These are phyloP conservation scores for Cymbidium sinense DNA, from an alignment of 106 monocot species.

Conservation along the genomic window DNA sequence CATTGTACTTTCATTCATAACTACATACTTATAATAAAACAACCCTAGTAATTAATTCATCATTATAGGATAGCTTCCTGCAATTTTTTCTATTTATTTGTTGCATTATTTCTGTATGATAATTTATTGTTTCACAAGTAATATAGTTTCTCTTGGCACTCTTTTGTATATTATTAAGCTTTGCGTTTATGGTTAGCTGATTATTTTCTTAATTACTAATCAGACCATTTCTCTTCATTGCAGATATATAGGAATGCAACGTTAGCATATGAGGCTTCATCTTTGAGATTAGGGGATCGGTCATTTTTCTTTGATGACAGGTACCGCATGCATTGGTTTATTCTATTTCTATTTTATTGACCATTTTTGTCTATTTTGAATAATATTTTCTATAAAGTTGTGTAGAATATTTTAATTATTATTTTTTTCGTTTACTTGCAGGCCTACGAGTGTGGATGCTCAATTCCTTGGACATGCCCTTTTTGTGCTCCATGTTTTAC, in stretches of 20 bases:
- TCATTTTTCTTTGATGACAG: slow-evolving; percentile 79
- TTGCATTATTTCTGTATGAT: not conserved
- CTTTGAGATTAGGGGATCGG: slow-evolving; percentile 64
- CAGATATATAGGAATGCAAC: slow-evolving; percentile 77
- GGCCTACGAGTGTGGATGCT: slow-evolving; percentile 95
- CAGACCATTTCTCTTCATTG: slow-evolving; percentile 7
- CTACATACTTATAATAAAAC: not conserved
- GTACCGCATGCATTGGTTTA: slow-evolving; percentile 19
- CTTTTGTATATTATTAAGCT: not conserved
- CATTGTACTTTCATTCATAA: not conserved
- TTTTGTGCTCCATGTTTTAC: slow-evolving; percentile 76
- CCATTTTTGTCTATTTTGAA: not conserved
- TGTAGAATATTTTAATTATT: not conserved
- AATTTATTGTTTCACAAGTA: not conserved
- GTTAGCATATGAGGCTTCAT: slow-evolving; percentile 69
- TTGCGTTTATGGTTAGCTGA: not conserved
- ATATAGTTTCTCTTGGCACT: slow-evolving; percentile 2
- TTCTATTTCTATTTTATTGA: slow-evolving; percentile 2
- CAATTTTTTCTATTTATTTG: slow-evolving; percentile 4
- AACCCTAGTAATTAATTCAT: not conserved
- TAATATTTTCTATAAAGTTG: not conserved
- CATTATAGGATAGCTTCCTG: not conserved
- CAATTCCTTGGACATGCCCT: slow-evolving; percentile 89
- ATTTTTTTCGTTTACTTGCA: slow-evolving; percentile 22
- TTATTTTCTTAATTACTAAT: not conserved